phyloP scores from a whole-genome alignment of 768 basidiomycete species.

The Auriculariales sp. region DNA sequence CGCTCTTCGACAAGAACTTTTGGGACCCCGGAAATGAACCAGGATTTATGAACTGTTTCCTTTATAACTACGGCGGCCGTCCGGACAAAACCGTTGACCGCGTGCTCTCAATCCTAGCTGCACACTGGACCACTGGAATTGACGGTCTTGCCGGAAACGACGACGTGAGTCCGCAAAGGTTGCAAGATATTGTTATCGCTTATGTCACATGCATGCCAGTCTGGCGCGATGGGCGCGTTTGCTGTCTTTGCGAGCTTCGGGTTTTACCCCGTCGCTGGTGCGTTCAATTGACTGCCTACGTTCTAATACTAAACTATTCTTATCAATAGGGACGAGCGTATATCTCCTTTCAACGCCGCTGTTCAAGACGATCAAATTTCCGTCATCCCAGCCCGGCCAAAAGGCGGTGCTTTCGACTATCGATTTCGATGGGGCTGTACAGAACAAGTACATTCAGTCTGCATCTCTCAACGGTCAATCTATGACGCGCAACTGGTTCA shows the following conservation, averaged over 20 bases:
- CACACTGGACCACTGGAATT: neutral
- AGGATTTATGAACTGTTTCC: neutral
- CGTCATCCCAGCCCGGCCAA: slow-evolving; percentile 4
- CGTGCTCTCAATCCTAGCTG: slow-evolving; percentile 6
- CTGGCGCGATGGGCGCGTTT: slow-evolving; percentile 4
- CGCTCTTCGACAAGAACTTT: slow-evolving; percentile 8
- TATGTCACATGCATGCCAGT: too few species aligned
- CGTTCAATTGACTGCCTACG: too few species aligned
- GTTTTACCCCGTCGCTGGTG: slow-evolving; percentile 10
- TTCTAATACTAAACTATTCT: too few species aligned
- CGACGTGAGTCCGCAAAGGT: slow-evolving; percentile 3
- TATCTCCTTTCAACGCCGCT: slow-evolving; percentile 9
- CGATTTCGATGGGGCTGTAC: slow-evolving; percentile 6
- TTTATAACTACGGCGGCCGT: slow-evolving; percentile 10
- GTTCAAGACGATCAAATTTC: slow-evolving; percentile 8
- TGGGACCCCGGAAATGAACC: too few species aligned
- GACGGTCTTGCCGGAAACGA: slow-evolving; percentile 10
- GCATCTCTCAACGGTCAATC: slow-evolving; percentile 8
- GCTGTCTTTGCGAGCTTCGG: slow-evolving; percentile 9
- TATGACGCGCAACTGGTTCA: slow-evolving; percentile 9
- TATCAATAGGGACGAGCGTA: too few species aligned
- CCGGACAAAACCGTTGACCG: slow-evolving; percentile 10
- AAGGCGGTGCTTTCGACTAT: slow-evolving; percentile 5
- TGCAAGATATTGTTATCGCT: neutral
- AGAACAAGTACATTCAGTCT: slow-evolving; percentile 9